Evolutionary conservation across 2,329 filamentous ascomycete species (phyloP).

Genomic region (Aspergillus felis): DNA sequence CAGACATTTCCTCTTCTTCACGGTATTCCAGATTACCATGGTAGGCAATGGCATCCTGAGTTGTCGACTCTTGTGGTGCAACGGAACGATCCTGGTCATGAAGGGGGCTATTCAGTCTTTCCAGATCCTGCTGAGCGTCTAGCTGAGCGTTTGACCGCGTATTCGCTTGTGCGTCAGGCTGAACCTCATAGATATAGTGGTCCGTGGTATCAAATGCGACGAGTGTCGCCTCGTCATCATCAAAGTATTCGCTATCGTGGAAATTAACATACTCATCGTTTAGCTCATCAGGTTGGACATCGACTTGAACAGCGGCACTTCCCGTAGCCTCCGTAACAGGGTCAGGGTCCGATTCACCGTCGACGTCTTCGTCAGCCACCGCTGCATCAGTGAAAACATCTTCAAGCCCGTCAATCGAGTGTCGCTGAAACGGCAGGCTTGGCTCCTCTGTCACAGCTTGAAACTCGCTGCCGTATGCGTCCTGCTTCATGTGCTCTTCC

Average conservation of each 20-base stretch:
- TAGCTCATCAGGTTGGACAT: background rate
- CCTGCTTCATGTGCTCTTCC: background rate
- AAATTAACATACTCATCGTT: slow-evolving; percentile 15
- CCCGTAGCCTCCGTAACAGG: background rate
- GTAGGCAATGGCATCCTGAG: background rate
- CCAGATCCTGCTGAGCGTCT: background rate
- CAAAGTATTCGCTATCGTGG: slow-evolving; percentile 12
- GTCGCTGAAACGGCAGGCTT: background rate
- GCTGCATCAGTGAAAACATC: slow-evolving; percentile 16
- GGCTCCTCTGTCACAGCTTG: background rate
- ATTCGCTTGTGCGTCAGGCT: background rate
- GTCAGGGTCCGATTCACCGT: background rate
- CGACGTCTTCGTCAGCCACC: background rate
- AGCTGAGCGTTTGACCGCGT: background rate
- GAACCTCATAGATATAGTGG: background rate
- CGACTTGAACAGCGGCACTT: background rate
- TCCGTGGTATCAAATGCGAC: slow-evolving; percentile 15
- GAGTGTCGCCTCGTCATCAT: slow-evolving; percentile 18
- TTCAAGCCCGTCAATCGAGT: slow-evolving; percentile 12
- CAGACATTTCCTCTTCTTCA: background rate
- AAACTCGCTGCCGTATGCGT: background rate
- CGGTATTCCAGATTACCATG: background rate
- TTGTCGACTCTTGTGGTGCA: background rate
- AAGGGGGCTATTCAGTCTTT: background rate
- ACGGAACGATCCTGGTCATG: background rate